Evolutionary conservation across 805 yeast genomes (phyloP).

Genomic region (Lipomyces chichibuensis): DNA sequence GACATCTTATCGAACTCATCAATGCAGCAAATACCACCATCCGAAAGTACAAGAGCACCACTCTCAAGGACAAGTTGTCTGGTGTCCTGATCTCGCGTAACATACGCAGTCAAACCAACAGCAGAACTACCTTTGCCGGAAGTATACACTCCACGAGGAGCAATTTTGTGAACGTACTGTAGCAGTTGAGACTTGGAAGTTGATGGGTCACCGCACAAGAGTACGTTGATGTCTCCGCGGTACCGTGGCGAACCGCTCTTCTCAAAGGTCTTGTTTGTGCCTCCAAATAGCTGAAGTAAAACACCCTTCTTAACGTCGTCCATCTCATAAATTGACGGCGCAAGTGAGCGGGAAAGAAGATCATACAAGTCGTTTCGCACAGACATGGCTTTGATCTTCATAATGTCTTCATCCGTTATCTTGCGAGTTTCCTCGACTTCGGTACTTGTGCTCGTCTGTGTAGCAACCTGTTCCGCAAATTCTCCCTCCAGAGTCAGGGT

Average conservation of each 20-base stretch:
- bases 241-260: conserved; percentile 84
- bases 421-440: conserved; percentile 78
- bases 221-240: conserved; percentile 91
- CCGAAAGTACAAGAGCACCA: conserved; percentile 95
- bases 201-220: conserved; percentile 97
- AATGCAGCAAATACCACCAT: conserved; percentile 98
- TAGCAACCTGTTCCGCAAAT: conserved; percentile 47
- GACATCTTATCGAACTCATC: conserved; percentile 99
- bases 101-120: conserved; percentile 96
- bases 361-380: conserved; percentile 81
- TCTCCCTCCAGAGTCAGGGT: conserved; percentile 59
- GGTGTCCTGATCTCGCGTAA: conserved; percentile 91
- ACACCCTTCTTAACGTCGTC: conserved; percentile 97
- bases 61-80: conserved; percentile 90
- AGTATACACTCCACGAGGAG: conserved; percentile 97
- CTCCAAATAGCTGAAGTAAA: conserved; percentile 89
- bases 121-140: conserved; percentile 99
- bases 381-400: conserved; percentile 62
- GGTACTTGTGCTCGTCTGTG: conserved; percentile 44
- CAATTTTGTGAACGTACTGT: conserved; percentile 94
- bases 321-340: conserved; percentile 96
- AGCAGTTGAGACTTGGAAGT: conserved; percentile 94
- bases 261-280: conserved; percentile 81
- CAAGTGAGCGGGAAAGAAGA: conserved; percentile 82
- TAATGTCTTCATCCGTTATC: conserved; percentile 70